Conservation (phyloP, 805 yeast genomes). For the Monosporozyma servazzii region DNA sequence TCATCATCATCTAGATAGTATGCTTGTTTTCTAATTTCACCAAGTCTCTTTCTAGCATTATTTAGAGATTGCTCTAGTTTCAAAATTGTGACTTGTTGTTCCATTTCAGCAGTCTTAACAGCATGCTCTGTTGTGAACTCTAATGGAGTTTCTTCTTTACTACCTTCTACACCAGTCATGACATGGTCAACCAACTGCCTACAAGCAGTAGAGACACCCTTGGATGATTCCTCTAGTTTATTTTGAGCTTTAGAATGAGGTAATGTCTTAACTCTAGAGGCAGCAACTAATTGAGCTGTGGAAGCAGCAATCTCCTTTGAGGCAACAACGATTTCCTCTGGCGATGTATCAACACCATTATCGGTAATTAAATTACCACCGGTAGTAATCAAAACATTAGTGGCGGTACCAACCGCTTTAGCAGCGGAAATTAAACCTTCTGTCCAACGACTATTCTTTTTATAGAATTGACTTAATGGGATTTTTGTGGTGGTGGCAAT, state of each 20-base stretch:
- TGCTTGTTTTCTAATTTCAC: slow-evolving; percentile 74
- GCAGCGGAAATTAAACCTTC: slow-evolving; percentile 89
- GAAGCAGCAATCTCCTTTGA: slow-evolving; percentile 89
- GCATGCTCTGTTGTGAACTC: slow-evolving; percentile 73
- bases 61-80: slow-evolving; percentile 67
- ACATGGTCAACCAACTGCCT: slow-evolving; percentile 62
- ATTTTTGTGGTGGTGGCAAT: slow-evolving; percentile 48
- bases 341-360: slow-evolving; percentile 36
- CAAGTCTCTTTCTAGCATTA: slow-evolving; percentile 69
- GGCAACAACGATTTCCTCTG: slow-evolving; percentile 80
- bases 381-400: slow-evolving; percentile 71
- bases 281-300: slow-evolving; percentile 86
- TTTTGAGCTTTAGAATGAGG: slow-evolving; percentile 71
- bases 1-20: slow-evolving; percentile 37
- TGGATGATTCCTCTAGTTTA: slow-evolving; percentile 57
- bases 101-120: slow-evolving; percentile 81
- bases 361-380: slow-evolving; percentile 71
- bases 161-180: slow-evolving; percentile 41
- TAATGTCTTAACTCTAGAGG: slow-evolving; percentile 78
- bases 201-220: slow-evolving; percentile 67
- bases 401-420: slow-evolving; percentile 74
- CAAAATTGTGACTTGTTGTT: slow-evolving; percentile 83
- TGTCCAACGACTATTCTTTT: slow-evolving; percentile 85
- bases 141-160: slow-evolving; percentile 29
- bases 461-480: slow-evolving; percentile 49